These are phyloP conservation scores for Peniophora sp. DNA, from an alignment of 1,284 basidiomycete genomes.

Conservation along the genomic window DNA sequence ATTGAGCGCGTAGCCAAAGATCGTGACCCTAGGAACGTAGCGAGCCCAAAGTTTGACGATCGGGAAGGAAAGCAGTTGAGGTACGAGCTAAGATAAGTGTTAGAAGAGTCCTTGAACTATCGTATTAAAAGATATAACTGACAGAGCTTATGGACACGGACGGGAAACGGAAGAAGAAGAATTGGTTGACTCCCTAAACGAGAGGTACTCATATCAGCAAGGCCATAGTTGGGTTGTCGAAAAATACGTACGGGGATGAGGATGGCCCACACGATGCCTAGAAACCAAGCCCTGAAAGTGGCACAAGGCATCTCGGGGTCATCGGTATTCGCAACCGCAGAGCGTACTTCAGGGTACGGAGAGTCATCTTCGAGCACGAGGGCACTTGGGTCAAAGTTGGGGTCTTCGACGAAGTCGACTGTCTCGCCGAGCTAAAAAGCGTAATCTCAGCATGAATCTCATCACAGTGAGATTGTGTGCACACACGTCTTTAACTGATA, in stretches of 20 bases:
- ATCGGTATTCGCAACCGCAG: slow-evolving; percentile 50
- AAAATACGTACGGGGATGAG: slow-evolving; percentile 5
- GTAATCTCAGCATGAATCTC: no score
- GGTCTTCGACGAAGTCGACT: neutral
- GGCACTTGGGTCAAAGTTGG: neutral
- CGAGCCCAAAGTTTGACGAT: slow-evolving; percentile 42
- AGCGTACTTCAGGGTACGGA: slow-evolving; percentile 57
- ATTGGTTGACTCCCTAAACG: slow-evolving; percentile 43
- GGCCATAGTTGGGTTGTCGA: neutral
- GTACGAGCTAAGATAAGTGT: slow-evolving; percentile 31
- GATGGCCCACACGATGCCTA: slow-evolving; percentile 21
- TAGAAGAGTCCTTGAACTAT: neutral
- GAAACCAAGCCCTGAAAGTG: slow-evolving; percentile 47
- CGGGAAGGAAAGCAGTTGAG: slow-evolving; percentile 51
- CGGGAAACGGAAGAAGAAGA: slow-evolving; percentile 48
- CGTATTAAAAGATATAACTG: neutral
- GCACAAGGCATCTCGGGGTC: slow-evolving; percentile 46
- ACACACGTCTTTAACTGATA: no score
- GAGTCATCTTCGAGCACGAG: slow-evolving; percentile 34
- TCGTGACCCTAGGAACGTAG: slow-evolving; percentile 38
- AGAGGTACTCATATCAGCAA: neutral
- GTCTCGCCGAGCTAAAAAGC: no score
- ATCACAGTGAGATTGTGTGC: no score
- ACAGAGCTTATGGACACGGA: slow-evolving; percentile 33
- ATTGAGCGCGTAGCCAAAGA: slow-evolving; percentile 49